phyloP scores from a whole-genome alignment of 1,139 yeast species.

The Taphrina sp. region DNA sequence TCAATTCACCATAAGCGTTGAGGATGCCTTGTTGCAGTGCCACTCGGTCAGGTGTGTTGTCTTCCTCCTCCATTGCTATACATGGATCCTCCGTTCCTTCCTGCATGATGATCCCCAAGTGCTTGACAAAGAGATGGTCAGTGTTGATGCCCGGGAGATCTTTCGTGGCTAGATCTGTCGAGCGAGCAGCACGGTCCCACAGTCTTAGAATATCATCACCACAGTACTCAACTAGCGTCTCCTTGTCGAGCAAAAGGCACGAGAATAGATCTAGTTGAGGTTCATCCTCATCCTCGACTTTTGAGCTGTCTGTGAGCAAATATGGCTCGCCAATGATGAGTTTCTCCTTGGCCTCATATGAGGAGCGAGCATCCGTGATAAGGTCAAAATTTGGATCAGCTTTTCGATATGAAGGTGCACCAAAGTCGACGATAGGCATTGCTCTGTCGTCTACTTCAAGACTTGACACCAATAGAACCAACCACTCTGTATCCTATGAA shows the following conservation, averaged over 20 bases:
- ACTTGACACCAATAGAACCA: too few species aligned
- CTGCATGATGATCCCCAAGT: conserved; percentile 18
- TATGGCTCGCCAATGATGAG: conserved; percentile 19
- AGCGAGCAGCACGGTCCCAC: conserved; percentile 14
- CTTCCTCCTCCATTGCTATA: conserved; percentile 13
- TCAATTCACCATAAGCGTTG: conserved; percentile 7
- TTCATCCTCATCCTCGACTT: conserved; percentile 1
- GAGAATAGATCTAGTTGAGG: conserved; percentile 9
- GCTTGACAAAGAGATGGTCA: conserved; percentile 12
- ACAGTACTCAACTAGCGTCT: not conserved
- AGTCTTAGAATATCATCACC: not conserved
- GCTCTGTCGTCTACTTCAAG: too few species aligned
- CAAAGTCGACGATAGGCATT: conserved; percentile 18
- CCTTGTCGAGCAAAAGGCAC: conserved; percentile 8
- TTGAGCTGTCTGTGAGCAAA: conserved; percentile 5
- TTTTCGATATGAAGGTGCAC: conserved; percentile 8
- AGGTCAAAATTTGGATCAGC: conserved; percentile 6
- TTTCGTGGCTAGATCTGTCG: not conserved
- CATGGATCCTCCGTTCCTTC: conserved; percentile 11
- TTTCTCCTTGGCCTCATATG: not conserved
- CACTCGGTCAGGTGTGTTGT: conserved; percentile 7
- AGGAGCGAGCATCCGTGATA: not conserved
- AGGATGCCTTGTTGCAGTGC: conserved; percentile 9
- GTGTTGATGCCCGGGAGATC: conserved; percentile 10
- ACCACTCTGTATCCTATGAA: too few species aligned